Evolutionary conservation across 371 early-diverging fungal genomes (phyloP), one percentile per base, ranked within the genome.

Genomic region (Zychaea mexicana): DNA sequence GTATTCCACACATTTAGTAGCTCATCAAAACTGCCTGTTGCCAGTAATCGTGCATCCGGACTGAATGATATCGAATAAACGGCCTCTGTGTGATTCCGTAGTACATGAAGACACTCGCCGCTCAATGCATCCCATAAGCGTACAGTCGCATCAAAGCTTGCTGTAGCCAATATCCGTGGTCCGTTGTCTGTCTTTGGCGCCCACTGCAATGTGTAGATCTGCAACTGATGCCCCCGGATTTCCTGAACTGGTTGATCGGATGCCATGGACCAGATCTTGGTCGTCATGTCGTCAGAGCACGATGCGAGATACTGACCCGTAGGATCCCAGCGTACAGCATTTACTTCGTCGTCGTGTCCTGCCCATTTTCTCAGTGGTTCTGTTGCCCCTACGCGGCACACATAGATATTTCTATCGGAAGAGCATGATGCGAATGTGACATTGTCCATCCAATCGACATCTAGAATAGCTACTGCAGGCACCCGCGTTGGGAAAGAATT

Each of bases 401-500:
- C 89, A 49, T 82, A 87, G 9, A 97, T 90, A 3, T 82, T 82
- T 42, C 85, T 85, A 72, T 98, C 98, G 2, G 87, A 84, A 12
- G 96, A 94, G 62, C 93, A 92, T 0, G 97, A 92, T 2, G 97
- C 96, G 83, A 97, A 95, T 7, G 93, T 96, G 2, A 74, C 75
- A 66, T 94, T 90, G 71, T 96, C 94, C 66, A 87, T 84, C 98
- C 98, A 98, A 70, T 94, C 98, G 4, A 95, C 89, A 76, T 97
- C 96, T 60, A 96, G 77, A 46, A 85, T 94, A 39, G 86, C 88
- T 69, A 79, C 87, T 81, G 65, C 56, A 52, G 47, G n/a, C n/a
- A n/a, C n/a, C n/a, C n/a, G n/a, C n/a, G n/a, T n/a, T n/a, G n/a
- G n/a, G n/a, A n/a, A n/a, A n/a, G n/a, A n/a, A n/a, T n/a, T n/a